Evolutionary conservation across 495 filamentous ascomycete genomes (phyloP), one percentile per base, ranked within the genome.

Genomic region (Aspergillus leporis): DNA sequence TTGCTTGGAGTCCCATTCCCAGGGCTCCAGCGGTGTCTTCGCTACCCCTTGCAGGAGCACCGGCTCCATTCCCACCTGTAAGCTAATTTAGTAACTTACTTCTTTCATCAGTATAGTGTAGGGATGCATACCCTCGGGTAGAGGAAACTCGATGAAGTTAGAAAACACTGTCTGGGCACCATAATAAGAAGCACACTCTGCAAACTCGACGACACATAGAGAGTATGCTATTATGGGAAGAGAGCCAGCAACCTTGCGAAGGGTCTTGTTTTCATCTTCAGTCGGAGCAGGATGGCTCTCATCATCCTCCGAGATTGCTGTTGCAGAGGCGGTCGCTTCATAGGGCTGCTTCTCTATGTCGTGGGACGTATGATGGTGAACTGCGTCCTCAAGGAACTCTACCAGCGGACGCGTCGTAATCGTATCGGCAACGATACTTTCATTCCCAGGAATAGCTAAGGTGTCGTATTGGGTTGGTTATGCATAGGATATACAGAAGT

Each of bases 141-240:
- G 67, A 21, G 78, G 80, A 16, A 75, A 78, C 54, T 81, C 71
- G 55, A 86, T 76, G 65, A 84, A 85, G 68, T 87, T 86, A 60
- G 81, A 77, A 69, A 81, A 85, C n/a, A 87, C 75, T 8, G 77
- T 77, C 45, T 78, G 67, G 41, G 76, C 75, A 34, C 83, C 83
- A 56, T 82, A 84, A 66, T 85, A 86, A 4, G 81, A 84, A 1
- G 82, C 81, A 41, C 83, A 73, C 62, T 86, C 83, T 30, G 81
- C 81, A 58, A 86, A 82, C 54, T 85, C 84, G 31, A 87, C 81
- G 0, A 82, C 57, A 60, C 84, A 88, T 32, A 87, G 77, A 9
- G 77, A 69, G 59, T 80, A 85, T 25, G 79, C 71, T 5, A 75
- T 61, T 2, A 69, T 45, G 8, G 82, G 81, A 9, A 86, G 59